phyloP scores from a whole-genome alignment of 768 basidiomycete genomes.

The Steccherinum ochraceum region DNA sequence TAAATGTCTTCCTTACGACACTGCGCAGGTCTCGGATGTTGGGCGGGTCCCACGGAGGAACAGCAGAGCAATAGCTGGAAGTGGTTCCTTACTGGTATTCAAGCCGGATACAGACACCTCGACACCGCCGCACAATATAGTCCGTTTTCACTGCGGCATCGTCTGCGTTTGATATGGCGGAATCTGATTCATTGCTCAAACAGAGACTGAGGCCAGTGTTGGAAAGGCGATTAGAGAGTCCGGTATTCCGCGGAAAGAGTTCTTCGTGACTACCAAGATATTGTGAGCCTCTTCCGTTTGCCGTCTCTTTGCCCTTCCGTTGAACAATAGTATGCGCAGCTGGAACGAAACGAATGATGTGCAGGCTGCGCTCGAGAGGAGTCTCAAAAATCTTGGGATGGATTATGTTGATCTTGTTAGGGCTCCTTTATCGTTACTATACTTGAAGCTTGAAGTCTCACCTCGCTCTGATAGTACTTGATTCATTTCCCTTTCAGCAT shows the following conservation, averaged over 20 bases:
- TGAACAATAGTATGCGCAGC: slow-evolving; percentile 12
- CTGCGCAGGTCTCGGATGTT: too few species aligned
- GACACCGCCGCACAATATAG: slow-evolving; percentile 27
- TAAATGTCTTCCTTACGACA: too few species aligned
- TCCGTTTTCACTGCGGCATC: slow-evolving; percentile 5
- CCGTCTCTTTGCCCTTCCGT: background rate
- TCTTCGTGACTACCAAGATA: slow-evolving; percentile 66
- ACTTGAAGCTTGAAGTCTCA: too few species aligned
- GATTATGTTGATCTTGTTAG: slow-evolving; percentile 27
- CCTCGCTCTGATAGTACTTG: slow-evolving; percentile 37
- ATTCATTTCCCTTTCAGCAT: slow-evolving; percentile 45
- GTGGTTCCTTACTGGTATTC: background rate
- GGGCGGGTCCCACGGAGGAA: background rate
- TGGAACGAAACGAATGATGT: slow-evolving; percentile 31
- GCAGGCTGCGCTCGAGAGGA: slow-evolving; percentile 23
- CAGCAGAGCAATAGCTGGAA: background rate
- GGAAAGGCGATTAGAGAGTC: slow-evolving; percentile 34
- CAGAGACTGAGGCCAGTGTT: slow-evolving; percentile 20
- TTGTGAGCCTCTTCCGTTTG: too few species aligned
- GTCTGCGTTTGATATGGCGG: too few species aligned
- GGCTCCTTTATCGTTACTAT: too few species aligned
- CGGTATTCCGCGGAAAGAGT: slow-evolving; percentile 51
- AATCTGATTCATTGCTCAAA: too few species aligned
- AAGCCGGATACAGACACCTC: slow-evolving; percentile 22
- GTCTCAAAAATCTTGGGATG: slow-evolving; percentile 20